Evolutionary conservation across 2,329 filamentous ascomycete genomes (phyloP).

Genomic region (Fusarium sp.): DNA sequence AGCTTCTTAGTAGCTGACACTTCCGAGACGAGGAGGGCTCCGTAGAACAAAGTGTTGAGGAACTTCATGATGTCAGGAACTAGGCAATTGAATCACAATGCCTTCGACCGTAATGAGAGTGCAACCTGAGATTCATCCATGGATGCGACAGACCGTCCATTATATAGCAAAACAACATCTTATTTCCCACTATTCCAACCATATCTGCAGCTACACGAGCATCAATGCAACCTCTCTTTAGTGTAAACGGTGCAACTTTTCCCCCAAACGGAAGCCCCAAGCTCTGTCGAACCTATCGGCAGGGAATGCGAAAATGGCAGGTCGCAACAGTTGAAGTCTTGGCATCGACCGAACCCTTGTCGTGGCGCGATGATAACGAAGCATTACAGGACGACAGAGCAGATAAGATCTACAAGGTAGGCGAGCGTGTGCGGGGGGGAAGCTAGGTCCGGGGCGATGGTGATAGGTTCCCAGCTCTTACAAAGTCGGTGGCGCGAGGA

Average conservation of each 20-base stretch:
- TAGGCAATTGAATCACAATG: neutral
- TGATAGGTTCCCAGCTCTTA: constrained; percentile 30
- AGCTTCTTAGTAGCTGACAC: constrained; percentile 40
- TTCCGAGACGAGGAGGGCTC: constrained; percentile 38
- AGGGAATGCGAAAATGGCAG: constrained; percentile 41
- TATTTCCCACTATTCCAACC: neutral
- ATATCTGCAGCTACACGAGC: constrained; percentile 13
- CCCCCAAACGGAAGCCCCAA: constrained; percentile 29
- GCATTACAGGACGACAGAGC: constrained; percentile 7
- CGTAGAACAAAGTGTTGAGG: constrained; percentile 37
- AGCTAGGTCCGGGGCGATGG: constrained; percentile 15
- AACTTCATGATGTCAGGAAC: constrained; percentile 39
- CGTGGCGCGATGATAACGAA: constrained; percentile 14
- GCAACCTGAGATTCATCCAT: neutral
- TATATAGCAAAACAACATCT: constrained; percentile 28
- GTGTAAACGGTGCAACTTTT: constrained; percentile 1
- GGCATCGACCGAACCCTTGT: constrained; percentile 37
- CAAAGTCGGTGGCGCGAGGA: constrained; percentile 32
- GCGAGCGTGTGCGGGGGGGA: constrained; percentile 11
- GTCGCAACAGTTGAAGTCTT: constrained; percentile 38
- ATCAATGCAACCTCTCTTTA: constrained; percentile 2
- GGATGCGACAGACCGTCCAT: constrained; percentile 5
- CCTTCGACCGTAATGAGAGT: neutral
- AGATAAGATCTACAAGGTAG: constrained; percentile 27
- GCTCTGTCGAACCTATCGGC: constrained; percentile 23